phyloP scores from a whole-genome alignment of 192 early-diverging fungal genomes.

The Podila clonocystis region DNA sequence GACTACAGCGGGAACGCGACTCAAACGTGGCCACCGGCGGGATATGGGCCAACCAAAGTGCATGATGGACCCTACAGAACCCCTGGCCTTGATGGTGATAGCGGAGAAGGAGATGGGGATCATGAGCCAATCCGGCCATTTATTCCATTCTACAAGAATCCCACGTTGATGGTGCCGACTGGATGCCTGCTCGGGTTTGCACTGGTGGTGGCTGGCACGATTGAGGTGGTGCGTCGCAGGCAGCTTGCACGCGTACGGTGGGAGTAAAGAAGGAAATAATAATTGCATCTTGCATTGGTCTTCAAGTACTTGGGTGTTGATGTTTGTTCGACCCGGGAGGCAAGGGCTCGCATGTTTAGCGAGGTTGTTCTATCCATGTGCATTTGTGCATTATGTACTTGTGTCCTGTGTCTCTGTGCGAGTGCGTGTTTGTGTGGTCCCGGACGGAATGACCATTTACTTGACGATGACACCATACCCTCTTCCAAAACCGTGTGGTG shows the following conservation, averaged over 20 bases:
- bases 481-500: no score
- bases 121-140: conserved; percentile 15
- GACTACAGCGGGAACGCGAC: conserved; percentile 26
- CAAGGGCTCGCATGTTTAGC: no score
- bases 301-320: not conserved
- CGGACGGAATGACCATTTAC: no score
- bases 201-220: conserved; percentile 9
- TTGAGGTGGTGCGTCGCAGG: conserved; percentile 24
- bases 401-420: no score
- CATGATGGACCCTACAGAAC: conserved; percentile 23
- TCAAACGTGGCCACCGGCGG: conserved; percentile 39
- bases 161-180: conserved; percentile 25
- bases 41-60: conserved; percentile 38
- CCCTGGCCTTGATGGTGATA: conserved; percentile 14
- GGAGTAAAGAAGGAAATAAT: not conserved
- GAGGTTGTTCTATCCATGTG: no score
- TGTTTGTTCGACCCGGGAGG: no score
- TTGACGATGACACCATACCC: no score
- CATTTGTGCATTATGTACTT: no score
- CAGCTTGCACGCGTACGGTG: conserved; percentile 26
- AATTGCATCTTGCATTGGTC: not conserved
- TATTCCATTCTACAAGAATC: conserved; percentile 38
- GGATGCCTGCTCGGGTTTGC: conserved; percentile 31
- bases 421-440: no score
- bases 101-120: not conserved